Conservation (phyloP, 2,329 filamentous ascomycete genomes). For the Grosmannia serpens region DNA sequence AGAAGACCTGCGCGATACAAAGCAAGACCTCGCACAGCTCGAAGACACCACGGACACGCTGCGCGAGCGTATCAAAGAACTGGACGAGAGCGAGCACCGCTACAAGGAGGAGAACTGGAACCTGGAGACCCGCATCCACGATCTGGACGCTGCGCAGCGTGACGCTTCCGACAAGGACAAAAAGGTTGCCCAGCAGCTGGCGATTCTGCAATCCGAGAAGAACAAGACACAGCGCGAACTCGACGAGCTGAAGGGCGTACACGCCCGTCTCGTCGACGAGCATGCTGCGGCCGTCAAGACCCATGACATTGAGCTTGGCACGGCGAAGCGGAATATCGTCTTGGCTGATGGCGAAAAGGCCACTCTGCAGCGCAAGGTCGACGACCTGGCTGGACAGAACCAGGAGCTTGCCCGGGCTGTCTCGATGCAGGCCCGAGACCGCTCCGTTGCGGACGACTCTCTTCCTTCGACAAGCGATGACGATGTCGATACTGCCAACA, state of each 20-base stretch:
- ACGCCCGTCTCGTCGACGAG: conserved; percentile 73
- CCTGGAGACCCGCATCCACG: conserved; percentile 83
- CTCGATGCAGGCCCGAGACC: conserved; percentile 54
- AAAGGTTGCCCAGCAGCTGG: conserved; percentile 64
- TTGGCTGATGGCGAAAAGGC: conserved; percentile 68
- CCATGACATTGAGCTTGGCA: conserved; percentile 79
- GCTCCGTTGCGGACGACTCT: conserved; percentile 52
- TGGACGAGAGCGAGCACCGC: conserved; percentile 89
- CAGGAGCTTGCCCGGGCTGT: conserved; percentile 81
- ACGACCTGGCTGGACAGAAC: conserved; percentile 81
- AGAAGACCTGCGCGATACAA: conserved; percentile 65
- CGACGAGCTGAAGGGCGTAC: conserved; percentile 73
- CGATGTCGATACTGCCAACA: conserved; percentile 51
- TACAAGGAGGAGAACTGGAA: conserved; percentile 99
- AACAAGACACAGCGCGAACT: conserved; percentile 69
- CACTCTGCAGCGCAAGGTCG: conserved; percentile 72
- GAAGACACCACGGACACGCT: conserved; percentile 74
- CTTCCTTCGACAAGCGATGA: conserved; percentile 48
- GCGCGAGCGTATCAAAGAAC: conserved; percentile 63
- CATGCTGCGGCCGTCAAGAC: conserved; percentile 66
- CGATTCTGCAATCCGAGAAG: conserved; percentile 62
- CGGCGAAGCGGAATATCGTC: conserved; percentile 67
- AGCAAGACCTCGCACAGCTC: conserved; percentile 63
- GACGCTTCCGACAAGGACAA: conserved; percentile 75
- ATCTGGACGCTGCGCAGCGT: conserved; percentile 60